Evolutionary conservation across 257 asterid genomes (phyloP).

Genomic region (Ocimum tenuiflorum): DNA sequence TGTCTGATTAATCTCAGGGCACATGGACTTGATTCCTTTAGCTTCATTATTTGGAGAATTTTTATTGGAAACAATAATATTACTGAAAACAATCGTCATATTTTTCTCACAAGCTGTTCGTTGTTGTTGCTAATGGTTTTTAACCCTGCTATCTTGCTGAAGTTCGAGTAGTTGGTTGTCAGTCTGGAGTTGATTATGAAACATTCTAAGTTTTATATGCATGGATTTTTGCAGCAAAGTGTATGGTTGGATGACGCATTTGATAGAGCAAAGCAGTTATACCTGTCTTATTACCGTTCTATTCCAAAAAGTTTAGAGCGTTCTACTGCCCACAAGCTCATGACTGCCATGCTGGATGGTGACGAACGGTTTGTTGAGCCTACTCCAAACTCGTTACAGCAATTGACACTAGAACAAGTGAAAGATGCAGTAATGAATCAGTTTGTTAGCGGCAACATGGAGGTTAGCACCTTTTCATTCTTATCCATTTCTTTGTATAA

Average conservation of each 20-base stretch:
- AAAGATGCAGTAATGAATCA: conserved; percentile 96
- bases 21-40: neutral
- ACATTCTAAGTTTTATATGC: conserved; percentile 13
- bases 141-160: neutral
- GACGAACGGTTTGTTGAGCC: conserved; percentile 99
- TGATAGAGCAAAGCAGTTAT: conserved; percentile 94
- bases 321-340: conserved; percentile 98
- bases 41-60: conserved; percentile 1
- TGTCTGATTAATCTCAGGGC: conserved; percentile 5
- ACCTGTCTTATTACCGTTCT: conserved; percentile 87
- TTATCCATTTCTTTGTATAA: neutral
- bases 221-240: conserved; percentile 68
- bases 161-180: conserved; percentile 6
- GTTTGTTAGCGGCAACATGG: conserved; percentile 89
- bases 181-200: neutral
- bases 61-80: neutral
- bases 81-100: too few relatives aligned
- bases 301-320: conserved; percentile 98
- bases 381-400: conserved; percentile 80
- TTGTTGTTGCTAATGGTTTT: neutral
- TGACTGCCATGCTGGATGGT: conserved; percentile 92
- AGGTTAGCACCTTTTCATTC: conserved; percentile 44
- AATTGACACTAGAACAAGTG: conserved; percentile 63
- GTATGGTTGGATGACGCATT: conserved; percentile 98
- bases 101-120: neutral